Evolutionary conservation across 345 rosid genomes (phyloP), one percentile per base, ranked within the genome.

Genomic region (Psidium friedrichsthalianum): DNA sequence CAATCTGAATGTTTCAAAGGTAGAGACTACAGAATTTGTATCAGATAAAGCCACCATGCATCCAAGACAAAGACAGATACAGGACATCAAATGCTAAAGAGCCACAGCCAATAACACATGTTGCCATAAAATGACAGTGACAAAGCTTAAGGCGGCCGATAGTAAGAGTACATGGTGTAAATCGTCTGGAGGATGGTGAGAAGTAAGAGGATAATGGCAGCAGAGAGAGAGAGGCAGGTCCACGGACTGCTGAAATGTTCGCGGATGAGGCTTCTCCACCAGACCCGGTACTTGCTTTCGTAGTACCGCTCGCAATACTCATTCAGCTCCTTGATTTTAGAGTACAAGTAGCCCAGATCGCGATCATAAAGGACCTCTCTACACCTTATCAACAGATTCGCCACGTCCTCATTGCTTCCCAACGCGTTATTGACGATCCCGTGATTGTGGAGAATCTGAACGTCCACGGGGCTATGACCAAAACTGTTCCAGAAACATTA

Each of bases 231-330:
- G 12, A 87, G 7, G 56, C 83, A 52, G 6, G 88, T 40, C 88
- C 88, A 86, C 42, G 88, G 88, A 69, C 51, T 83, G 69, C 54
- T 83, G 82, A 86, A 86, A 29, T 74, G 57, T 12, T 53, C 57
- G 6, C 56, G 82, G 36, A 74, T 69, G 22, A 86, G 57, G 51
- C 55, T 83, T 52, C 78, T 21, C 84, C 87, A 82, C 87, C 87
- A 85, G 56, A 24, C 44, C 13, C 21, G 56, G 56, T 27, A 83
- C 21, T 36, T 76, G 83, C 61, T 83, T 47, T 54, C 16, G n/a
- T 51, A 57, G 44, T 74, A 54, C 22, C 13, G 40, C 9, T 47
- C 47, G 88, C 83, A 83, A 44, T 21, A 55, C 10, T 74, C 52
- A 53, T 86, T 83, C 20, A 86, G 76, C 21, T 76, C 51, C 56